These are phyloP conservation scores for Chernovozyma aurita DNA, from an alignment of 1,139 yeast genomes.

Conservation along the genomic window DNA sequence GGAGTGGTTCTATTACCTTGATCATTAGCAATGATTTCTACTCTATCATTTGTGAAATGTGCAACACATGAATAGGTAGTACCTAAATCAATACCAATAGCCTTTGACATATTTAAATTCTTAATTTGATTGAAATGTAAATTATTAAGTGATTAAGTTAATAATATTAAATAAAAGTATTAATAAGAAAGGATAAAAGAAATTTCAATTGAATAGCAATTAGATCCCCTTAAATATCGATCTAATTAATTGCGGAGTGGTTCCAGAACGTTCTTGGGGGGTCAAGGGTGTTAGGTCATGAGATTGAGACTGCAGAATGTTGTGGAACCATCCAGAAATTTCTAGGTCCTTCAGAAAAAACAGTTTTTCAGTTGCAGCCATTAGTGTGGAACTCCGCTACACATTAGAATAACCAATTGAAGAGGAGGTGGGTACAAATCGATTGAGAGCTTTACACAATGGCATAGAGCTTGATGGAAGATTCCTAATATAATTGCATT, in stretches of 20 bases:
- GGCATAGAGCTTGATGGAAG: too few species aligned
- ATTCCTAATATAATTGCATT: too few species aligned
- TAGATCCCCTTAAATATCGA: neutral
- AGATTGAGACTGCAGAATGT: neutral
- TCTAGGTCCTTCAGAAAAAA: neutral
- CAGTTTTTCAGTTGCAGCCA: too few species aligned
- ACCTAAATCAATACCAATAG: slow-evolving; percentile 79
- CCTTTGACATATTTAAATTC: slow-evolving; percentile 46
- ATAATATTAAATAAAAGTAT: neutral
- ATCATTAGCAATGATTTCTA: slow-evolving; percentile 64
- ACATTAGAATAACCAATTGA: too few species aligned
- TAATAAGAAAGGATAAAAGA: neutral
- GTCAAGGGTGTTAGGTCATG: neutral
- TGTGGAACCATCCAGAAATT: neutral
- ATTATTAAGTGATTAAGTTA: too few species aligned
- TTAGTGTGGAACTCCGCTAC: too few species aligned
- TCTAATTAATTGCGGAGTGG: slow-evolving; percentile 1
- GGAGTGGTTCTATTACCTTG: slow-evolving; percentile 10
- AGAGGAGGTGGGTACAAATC: too few species aligned
- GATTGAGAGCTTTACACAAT: too few species aligned
- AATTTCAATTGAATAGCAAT: neutral
- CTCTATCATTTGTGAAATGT: slow-evolving; percentile 64
- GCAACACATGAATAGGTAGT: slow-evolving; percentile 81
- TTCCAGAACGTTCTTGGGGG: slow-evolving; percentile 3
- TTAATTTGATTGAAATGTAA: too few species aligned